These are phyloP conservation scores for Candida orba DNA, from an alignment of 805 yeast genomes.

Conservation along the genomic window DNA sequence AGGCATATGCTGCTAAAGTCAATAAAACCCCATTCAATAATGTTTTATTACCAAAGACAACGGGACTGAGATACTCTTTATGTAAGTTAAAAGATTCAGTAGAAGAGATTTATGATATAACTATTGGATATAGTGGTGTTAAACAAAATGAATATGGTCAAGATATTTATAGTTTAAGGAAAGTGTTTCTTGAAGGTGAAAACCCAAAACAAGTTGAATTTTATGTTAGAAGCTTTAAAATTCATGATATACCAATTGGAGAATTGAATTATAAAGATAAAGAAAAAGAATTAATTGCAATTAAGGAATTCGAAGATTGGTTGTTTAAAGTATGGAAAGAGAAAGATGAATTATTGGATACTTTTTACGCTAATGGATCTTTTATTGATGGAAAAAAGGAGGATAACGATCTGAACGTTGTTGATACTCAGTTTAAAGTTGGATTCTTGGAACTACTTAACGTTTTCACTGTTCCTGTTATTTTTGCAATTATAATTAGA, in stretches of 20 bases:
- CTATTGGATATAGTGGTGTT: conserved; percentile 78
- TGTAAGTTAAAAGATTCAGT: conserved; percentile 46
- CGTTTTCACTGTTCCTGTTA: conserved; percentile 28
- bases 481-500: conserved; percentile 17
- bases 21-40: conserved; percentile 46
- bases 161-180: conserved; percentile 57
- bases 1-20: conserved; percentile 46
- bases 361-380: conserved; percentile 48
- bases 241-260: conserved; percentile 59
- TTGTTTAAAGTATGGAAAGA: conserved; percentile 62
- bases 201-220: conserved; percentile 65
- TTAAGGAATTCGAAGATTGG: conserved; percentile 65
- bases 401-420: conserved; percentile 7
- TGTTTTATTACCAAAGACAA: conserved; percentile 72
- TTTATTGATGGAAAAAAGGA: conserved; percentile 28
- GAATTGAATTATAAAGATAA: conserved; percentile 38
- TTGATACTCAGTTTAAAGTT: conserved; percentile 16
- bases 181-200: conserved; percentile 58
- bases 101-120: conserved; percentile 66
- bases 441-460: conserved; percentile 23
- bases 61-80: conserved; percentile 70
- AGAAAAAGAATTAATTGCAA: conserved; percentile 32
- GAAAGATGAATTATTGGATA: conserved; percentile 68
- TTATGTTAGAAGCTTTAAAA: conserved; percentile 49
- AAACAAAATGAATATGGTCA: conserved; percentile 63